Evolutionary conservation across 1,284 basidiomycete genomes (phyloP).

Genomic region (Mycena sp.): DNA sequence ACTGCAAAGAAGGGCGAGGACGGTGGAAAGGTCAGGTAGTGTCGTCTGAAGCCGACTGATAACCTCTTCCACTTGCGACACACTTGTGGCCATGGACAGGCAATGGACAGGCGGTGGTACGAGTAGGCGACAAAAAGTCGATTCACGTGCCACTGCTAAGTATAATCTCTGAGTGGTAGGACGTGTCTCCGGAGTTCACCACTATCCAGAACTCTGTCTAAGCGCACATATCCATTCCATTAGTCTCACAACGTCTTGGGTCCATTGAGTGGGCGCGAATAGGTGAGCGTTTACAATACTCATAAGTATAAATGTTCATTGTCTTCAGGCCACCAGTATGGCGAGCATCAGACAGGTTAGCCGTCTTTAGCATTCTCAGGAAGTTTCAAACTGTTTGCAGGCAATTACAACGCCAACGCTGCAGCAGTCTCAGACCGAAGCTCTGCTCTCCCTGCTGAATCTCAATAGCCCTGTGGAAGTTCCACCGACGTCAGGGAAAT

Average conservation of each 20-base stretch:
- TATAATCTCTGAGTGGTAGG: neutral
- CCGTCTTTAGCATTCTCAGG: neutral
- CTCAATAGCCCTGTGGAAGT: slow-evolving; percentile 63
- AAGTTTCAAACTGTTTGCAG: slow-evolving; percentile 3
- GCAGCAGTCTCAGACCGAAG: slow-evolving; percentile 83
- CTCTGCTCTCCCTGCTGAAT: slow-evolving; percentile 73
- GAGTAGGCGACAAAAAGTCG: neutral
- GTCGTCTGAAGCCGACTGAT: slow-evolving; percentile 62
- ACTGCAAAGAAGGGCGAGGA: slow-evolving; percentile 63
- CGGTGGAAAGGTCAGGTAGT: slow-evolving; percentile 56
- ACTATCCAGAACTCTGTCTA: neutral
- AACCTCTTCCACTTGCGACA: slow-evolving; percentile 43
- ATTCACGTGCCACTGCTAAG: too few species aligned
- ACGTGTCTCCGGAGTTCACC: neutral
- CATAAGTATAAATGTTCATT: too few species aligned
- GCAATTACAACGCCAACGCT: slow-evolving; percentile 54
- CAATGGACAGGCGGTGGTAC: too few species aligned
- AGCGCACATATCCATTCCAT: too few species aligned
- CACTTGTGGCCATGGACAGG: neutral
- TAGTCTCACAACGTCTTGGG: too few species aligned
- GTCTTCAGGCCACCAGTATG: slow-evolving; percentile 18
- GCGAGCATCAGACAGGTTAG: slow-evolving; percentile 28
- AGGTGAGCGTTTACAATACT: too few species aligned
- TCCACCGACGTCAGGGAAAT: slow-evolving; percentile 45
- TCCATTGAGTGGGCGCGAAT: too few species aligned